Percentiles rank a stretch among this genome's conserved stretches.
Conservation (phyloP, 1,139 yeast species). For the Blastobotrys elegans region DNA sequence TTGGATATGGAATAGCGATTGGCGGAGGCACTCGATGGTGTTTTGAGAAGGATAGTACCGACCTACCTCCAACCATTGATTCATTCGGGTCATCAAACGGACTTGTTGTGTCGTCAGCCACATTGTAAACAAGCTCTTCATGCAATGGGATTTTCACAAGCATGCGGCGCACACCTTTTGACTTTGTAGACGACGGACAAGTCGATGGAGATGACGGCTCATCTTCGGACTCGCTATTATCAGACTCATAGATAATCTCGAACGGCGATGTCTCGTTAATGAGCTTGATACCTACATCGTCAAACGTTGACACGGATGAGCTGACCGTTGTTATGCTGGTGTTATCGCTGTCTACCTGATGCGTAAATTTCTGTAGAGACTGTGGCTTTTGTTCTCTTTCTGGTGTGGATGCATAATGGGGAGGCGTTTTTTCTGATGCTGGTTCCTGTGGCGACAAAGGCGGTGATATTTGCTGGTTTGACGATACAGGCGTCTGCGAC, state of each 20-base stretch:
- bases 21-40: neutral
- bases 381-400: neutral
- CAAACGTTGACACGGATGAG: neutral
- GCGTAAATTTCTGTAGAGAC: neutral
- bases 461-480: neutral
- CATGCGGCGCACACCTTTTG: neutral
- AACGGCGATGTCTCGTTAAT: conserved; percentile 5
- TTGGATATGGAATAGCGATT: conserved; percentile 4
- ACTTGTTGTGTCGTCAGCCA: neutral
- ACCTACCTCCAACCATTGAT: neutral
- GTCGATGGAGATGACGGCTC: neutral
- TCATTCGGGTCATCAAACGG: neutral
- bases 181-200: neutral
- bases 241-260: conserved; percentile 6
- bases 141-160: conserved; percentile 8
- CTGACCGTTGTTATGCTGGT: too few species aligned
- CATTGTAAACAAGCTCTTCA: conserved; percentile 7
- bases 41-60: neutral
- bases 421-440: neutral
- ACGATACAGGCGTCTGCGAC: conserved; percentile 1
- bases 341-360: neutral
- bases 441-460: neutral
- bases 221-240: conserved; percentile 2
- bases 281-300: neutral
- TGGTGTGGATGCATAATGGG: neutral